phyloP scores from a whole-genome alignment of 129 eudicot genomes.

The Tanacetum coccineum region DNA sequence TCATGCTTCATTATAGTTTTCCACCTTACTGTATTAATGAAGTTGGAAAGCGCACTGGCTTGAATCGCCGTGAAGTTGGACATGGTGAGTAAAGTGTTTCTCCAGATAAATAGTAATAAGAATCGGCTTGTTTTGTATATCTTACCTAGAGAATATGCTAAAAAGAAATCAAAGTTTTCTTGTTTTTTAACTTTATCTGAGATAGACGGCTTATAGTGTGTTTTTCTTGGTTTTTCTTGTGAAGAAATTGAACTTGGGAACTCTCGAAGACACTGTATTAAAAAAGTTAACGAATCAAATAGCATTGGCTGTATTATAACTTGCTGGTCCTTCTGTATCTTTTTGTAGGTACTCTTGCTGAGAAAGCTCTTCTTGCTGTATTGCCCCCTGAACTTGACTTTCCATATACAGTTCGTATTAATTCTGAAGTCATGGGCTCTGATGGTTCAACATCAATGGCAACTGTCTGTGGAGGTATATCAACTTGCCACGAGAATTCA shows the following conservation, averaged over 20 bases:
- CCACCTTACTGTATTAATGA: conserved; percentile 96
- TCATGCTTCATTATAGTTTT: conserved; percentile 96
- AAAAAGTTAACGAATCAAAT: neutral
- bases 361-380: conserved; percentile 92
- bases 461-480: conserved; percentile 91
- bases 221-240: neutral
- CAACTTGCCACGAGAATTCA: conserved; percentile 7
- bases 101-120: neutral
- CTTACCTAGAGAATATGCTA: neutral
- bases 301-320: neutral
- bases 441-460: conserved; percentile 99
- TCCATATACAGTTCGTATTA: conserved; percentile 76
- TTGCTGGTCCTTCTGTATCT: neutral
- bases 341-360: conserved; percentile 87
- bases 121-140: neutral
- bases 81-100: conserved; percentile 56
- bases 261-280: neutral
- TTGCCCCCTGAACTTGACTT: conserved; percentile 81
- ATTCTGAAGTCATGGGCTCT: conserved; percentile 98
- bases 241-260: neutral
- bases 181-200: neutral
- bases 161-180: neutral
- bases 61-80: conserved; percentile 95
- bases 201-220: neutral
- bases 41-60: conserved; percentile 83